These are phyloP conservation scores for Monosporascus sp. DNA, from an alignment of 2,329 filamentous ascomycete species.

Conservation along the genomic window DNA sequence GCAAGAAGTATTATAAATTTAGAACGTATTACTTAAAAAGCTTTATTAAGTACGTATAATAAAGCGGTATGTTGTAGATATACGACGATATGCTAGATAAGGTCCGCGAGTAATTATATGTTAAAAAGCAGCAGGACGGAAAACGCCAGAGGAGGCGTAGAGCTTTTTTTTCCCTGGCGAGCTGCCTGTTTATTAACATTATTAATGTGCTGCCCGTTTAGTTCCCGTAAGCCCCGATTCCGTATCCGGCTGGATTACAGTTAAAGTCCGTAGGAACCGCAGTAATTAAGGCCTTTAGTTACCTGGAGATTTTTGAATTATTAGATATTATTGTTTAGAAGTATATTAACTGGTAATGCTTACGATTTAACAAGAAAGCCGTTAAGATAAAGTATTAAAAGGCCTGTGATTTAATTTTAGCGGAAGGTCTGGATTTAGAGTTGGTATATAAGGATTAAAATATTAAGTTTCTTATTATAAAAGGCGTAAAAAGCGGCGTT, in stretches of 20 bases:
- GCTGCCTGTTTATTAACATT: neutral
- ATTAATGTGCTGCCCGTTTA: neutral
- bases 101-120: neutral
- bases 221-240: too few relatives aligned
- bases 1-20: neutral
- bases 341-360: too few relatives aligned
- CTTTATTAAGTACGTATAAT: neutral
- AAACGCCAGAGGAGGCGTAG: neutral
- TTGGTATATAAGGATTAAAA: constrained; percentile 25
- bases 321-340: too few relatives aligned
- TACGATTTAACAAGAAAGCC: too few relatives aligned
- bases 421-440: constrained; percentile 17
- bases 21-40: neutral
- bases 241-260: too few relatives aligned
- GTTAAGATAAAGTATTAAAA: too few relatives aligned
- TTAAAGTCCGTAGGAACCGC: too few relatives aligned
- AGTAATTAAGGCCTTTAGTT: too few relatives aligned
- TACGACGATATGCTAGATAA: neutral
- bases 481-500: constrained; percentile 23
- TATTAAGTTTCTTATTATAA: constrained; percentile 23
- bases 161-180: neutral
- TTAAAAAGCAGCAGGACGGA: neutral
- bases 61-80: neutral
- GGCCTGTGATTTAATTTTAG: too few relatives aligned
- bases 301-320: too few relatives aligned